Evolutionary conservation across 1,139 yeast species (phyloP).

Genomic region (Suhomyces bokatorum): DNA sequence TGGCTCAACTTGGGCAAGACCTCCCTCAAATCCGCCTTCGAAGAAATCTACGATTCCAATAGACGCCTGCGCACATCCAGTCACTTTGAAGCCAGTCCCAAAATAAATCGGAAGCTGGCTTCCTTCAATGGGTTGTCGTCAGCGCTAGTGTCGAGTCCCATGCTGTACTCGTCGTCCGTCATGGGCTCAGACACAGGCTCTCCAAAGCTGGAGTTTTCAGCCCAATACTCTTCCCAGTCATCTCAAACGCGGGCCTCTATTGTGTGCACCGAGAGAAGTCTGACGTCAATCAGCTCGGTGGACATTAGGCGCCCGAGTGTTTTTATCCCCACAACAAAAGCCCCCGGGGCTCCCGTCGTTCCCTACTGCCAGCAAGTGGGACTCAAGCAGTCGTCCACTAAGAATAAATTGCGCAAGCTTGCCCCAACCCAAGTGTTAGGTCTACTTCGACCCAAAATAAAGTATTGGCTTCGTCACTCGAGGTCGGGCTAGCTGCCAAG

Average conservation of each 20-base stretch:
- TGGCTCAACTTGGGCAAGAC: background rate
- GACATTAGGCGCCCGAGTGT: conserved; percentile 4
- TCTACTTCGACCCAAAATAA: too few relatives aligned
- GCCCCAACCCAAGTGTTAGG: too few relatives aligned
- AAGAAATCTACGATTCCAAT: background rate
- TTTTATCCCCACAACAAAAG: conserved; percentile 6
- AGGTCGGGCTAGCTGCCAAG: too few relatives aligned
- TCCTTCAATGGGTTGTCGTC: too few relatives aligned
- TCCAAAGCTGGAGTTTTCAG: too few relatives aligned
- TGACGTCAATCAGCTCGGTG: conserved; percentile 1
- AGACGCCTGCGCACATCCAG: too few relatives aligned
- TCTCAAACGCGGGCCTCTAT: background rate
- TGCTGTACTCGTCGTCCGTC: too few relatives aligned
- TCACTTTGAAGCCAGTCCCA: too few relatives aligned
- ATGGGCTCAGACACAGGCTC: background rate
- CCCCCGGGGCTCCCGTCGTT: conserved; percentile 1
- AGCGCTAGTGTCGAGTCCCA: too few relatives aligned
- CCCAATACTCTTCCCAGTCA: background rate
- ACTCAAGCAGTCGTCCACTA: background rate
- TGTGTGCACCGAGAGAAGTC: background rate
- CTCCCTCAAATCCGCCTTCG: background rate
- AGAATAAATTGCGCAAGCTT: background rate
- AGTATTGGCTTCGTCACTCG: too few relatives aligned
- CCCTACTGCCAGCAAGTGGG: too few relatives aligned
- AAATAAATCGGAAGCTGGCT: too few relatives aligned